phyloP scores from a whole-genome alignment of 306 rosid genomes.

The Vigna radiata region DNA sequence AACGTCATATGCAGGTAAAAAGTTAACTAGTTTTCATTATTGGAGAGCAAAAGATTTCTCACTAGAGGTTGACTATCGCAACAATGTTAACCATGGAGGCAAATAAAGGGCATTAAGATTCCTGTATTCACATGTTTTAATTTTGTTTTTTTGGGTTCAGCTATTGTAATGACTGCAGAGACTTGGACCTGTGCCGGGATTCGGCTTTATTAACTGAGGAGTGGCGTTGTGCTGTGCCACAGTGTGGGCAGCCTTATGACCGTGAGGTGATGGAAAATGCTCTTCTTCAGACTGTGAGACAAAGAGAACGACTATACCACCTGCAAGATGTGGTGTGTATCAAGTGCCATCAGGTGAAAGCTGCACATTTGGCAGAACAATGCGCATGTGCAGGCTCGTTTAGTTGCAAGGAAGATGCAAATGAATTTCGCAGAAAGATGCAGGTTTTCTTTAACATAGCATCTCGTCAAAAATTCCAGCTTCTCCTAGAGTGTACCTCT shows the following conservation, averaged over 20 bases:
- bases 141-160: slow-evolving; percentile 48
- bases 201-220: slow-evolving; percentile 64
- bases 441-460: slow-evolving; percentile 65
- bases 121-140: slow-evolving; percentile 11
- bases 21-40: not conserved
- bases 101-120: not conserved
- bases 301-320: slow-evolving; percentile 86
- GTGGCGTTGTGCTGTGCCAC: slow-evolving; percentile 88
- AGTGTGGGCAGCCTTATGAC: slow-evolving; percentile 91
- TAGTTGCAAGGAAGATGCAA: slow-evolving; percentile 68
- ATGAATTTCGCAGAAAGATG: slow-evolving; percentile 55
- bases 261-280: slow-evolving; percentile 82
- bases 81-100: slow-evolving; percentile 11
- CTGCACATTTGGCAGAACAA: slow-evolving; percentile 85
- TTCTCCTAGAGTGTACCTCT: slow-evolving; percentile 77
- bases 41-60: slow-evolving; percentile 4
- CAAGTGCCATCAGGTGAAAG: slow-evolving; percentile 80
- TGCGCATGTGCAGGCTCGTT: slow-evolving; percentile 85
- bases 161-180: slow-evolving; percentile 91
- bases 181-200: slow-evolving; percentile 85
- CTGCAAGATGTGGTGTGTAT: slow-evolving; percentile 79
- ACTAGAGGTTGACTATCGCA: slow-evolving; percentile 13
- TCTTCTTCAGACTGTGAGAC: slow-evolving; percentile 79
- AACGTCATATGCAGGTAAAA: slow-evolving; percentile 90
- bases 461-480: slow-evolving; percentile 78